Conservation (phyloP, 202 grass and related monocot species). For the Setaria viridis region DNA sequence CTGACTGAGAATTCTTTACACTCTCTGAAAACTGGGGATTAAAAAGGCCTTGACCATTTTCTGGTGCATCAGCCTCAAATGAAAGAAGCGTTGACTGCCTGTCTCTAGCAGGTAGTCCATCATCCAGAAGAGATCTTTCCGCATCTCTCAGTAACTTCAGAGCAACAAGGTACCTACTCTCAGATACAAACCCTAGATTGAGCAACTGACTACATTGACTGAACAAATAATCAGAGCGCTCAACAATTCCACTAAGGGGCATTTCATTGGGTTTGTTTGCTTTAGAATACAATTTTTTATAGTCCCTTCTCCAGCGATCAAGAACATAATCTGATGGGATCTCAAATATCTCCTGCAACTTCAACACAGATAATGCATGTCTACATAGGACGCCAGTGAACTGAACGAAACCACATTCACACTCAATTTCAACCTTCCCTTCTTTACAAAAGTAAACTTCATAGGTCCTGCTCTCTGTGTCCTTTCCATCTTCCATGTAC, state of each 20-base stretch:
- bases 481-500: constrained; percentile 85
- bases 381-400: constrained; percentile 95
- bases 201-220: constrained; percentile 67
- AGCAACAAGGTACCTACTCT: constrained; percentile 82
- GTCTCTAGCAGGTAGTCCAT: constrained; percentile 60
- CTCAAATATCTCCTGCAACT: constrained; percentile 83
- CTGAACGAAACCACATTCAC: constrained; percentile 87
- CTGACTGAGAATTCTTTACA: constrained; percentile 63
- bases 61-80: constrained; percentile 69
- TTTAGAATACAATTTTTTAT: constrained; percentile 76
- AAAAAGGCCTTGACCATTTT: constrained; percentile 61
- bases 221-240: constrained; percentile 69
- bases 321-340: constrained; percentile 78
- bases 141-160: constrained; percentile 83
- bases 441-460: constrained; percentile 87
- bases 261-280: constrained; percentile 55
- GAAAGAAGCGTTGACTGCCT: constrained; percentile 69
- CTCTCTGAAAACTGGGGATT: constrained; percentile 64
- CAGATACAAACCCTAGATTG: constrained; percentile 84
- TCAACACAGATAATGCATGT: constrained; percentile 83
- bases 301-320: constrained; percentile 93
- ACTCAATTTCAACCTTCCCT: constrained; percentile 64
- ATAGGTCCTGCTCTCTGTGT: constrained; percentile 69
- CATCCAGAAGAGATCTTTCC: constrained; percentile 78
- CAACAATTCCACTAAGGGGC: constrained; percentile 52